phyloP scores from a whole-genome alignment of 2,329 filamentous ascomycete genomes.

The Tolypocladium inflatum region DNA sequence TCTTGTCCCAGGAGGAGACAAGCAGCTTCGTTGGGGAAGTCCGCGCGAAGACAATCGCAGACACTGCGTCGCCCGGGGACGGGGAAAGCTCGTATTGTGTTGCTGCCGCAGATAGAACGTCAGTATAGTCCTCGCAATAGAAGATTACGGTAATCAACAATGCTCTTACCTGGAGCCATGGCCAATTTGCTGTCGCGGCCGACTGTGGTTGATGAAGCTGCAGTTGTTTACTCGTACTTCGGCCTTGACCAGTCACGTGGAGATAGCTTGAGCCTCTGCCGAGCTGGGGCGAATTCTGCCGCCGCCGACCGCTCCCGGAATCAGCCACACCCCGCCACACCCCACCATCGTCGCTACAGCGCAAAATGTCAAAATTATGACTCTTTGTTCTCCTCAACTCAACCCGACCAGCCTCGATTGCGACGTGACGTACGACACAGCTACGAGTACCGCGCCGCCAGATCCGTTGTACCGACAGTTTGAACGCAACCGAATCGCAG shows the following conservation, averaged over 20 bases:
- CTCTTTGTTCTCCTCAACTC: constrained; percentile 14
- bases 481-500: background rate
- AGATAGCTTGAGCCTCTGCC: background rate
- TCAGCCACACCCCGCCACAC: constrained; percentile 28
- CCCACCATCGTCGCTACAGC: constrained; percentile 27
- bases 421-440: constrained; percentile 6
- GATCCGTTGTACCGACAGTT: background rate
- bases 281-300: constrained; percentile 17
- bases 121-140: background rate
- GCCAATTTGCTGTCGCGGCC: constrained; percentile 10
- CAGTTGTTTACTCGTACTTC: constrained; percentile 24
- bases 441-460: constrained; percentile 1
- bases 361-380: constrained; percentile 36
- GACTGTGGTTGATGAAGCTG: constrained; percentile 12
- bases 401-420: constrained; percentile 3
- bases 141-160: background rate
- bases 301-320: constrained; percentile 14
- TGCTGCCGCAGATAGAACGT: constrained; percentile 28
- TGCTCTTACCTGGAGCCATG: constrained; percentile 32
- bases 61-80: constrained; percentile 80
- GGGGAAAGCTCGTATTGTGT: constrained; percentile 76
- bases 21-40: constrained; percentile 64
- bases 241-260: constrained; percentile 23
- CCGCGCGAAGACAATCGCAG: constrained; percentile 77
- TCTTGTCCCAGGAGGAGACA: constrained; percentile 92